phyloP scores from a whole-genome alignment of 2,329 filamentous ascomycete genomes.

The Fonsecaea nubica region DNA sequence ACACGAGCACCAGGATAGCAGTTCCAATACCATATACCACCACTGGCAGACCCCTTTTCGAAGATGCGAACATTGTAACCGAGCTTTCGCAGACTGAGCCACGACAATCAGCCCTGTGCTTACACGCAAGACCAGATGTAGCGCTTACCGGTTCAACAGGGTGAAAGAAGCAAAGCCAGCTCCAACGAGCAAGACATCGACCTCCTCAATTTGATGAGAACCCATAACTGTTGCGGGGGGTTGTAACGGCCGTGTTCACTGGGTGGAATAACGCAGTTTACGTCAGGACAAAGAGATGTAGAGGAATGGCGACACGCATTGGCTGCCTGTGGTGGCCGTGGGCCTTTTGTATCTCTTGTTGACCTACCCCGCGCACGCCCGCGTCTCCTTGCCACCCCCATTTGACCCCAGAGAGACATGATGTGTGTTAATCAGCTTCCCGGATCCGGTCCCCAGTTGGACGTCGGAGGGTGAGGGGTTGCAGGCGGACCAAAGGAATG shows the following conservation, averaged over 20 bases:
- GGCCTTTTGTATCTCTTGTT: conserved; percentile 9
- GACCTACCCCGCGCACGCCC: conserved; percentile 28
- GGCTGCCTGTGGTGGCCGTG: neutral
- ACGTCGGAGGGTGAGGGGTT: conserved; percentile 24
- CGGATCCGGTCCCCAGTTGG: neutral
- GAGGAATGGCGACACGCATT: neutral
- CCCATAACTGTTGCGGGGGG: conserved; percentile 21
- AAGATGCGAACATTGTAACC: conserved; percentile 58
- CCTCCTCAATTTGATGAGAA: conserved; percentile 29
- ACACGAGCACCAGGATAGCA: conserved; percentile 49
- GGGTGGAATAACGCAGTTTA: neutral
- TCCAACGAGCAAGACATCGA: conserved; percentile 41
- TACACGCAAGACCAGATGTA: neutral
- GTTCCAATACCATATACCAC: conserved; percentile 49
- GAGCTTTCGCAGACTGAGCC: conserved; percentile 53
- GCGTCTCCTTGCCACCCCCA: conserved; percentile 9
- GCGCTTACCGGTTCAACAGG: conserved; percentile 49
- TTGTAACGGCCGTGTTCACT: neutral
- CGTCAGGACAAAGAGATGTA: neutral
- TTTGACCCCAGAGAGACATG: conserved; percentile 14
- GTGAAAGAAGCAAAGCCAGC: conserved; percentile 55
- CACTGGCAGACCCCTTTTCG: conserved; percentile 58
- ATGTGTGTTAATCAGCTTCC: conserved; percentile 11
- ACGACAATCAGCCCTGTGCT: neutral
- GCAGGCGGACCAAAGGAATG: conserved; percentile 31